Conservation (phyloP, 257 asterid genomes). For the Plantago major region DNA sequence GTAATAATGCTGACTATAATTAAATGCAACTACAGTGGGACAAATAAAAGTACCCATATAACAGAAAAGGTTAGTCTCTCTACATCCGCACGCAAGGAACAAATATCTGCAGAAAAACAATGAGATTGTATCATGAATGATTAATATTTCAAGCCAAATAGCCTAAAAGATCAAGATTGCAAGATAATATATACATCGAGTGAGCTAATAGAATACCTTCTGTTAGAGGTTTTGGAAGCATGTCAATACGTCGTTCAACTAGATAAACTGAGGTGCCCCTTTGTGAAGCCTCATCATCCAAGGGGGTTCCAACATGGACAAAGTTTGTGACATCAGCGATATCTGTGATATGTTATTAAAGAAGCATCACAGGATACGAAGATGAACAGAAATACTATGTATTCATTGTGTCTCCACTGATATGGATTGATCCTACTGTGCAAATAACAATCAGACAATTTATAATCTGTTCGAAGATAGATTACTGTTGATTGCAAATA, state of each 20-base stretch:
- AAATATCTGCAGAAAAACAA: slow-evolving; percentile 62
- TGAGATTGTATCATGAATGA: slow-evolving; percentile 14
- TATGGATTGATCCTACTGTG: too few species aligned
- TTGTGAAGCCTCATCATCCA: slow-evolving; percentile 95
- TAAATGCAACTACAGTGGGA: slow-evolving; percentile 19
- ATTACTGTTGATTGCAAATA: too few species aligned
- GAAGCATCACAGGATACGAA: slow-evolving; percentile 26
- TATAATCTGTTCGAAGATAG: slow-evolving; percentile 1
- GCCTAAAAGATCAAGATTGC: too few species aligned
- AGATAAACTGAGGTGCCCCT: slow-evolving; percentile 99
- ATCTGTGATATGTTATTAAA: slow-evolving; percentile 55
- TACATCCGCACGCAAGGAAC: slow-evolving; percentile 89
- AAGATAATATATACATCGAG: too few species aligned
- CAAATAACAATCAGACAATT: too few species aligned
- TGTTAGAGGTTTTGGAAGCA: slow-evolving; percentile 98
- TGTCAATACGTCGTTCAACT: slow-evolving; percentile 96
- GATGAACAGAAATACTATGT: not conserved
- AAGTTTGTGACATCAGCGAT: slow-evolving; percentile 98
- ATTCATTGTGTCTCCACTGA: not conserved
- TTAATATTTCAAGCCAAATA: slow-evolving; percentile 7
- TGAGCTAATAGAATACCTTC: slow-evolving; percentile 57
- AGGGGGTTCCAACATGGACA: slow-evolving; percentile 86
- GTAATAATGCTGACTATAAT: slow-evolving; percentile 11
- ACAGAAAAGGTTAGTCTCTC: slow-evolving; percentile 97
- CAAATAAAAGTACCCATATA: slow-evolving; percentile 67